phyloP scores from a whole-genome alignment of 2,329 filamentous ascomycete species.

The Pseudopithomyces maydicus region DNA sequence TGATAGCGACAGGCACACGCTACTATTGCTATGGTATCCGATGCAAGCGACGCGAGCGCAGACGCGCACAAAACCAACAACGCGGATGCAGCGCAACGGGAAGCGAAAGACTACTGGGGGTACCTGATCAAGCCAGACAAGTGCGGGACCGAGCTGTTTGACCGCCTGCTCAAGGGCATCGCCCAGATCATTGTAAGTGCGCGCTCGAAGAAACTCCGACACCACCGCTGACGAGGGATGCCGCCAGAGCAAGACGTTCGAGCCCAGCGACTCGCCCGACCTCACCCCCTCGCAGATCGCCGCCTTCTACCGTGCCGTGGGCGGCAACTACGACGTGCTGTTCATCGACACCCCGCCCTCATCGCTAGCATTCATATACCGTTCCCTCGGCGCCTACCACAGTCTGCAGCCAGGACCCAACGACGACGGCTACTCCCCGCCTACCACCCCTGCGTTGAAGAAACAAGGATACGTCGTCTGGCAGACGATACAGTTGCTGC shows the following conservation, averaged over 20 bases:
- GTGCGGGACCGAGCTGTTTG: constrained; percentile 54
- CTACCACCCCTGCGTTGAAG: constrained; percentile 82
- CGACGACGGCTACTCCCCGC: constrained; percentile 70
- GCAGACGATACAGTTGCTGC: constrained; percentile 88
- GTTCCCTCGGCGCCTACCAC: constrained; percentile 88
- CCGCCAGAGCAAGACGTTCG: constrained; percentile 48
- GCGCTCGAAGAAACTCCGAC: not conserved
- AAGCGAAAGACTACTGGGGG: constrained; percentile 57
- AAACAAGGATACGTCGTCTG: constrained; percentile 86
- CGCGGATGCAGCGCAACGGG: constrained; percentile 39
- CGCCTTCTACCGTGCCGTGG: constrained; percentile 54
- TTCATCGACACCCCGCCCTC: constrained; percentile 76
- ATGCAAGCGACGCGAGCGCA: constrained; percentile 27
- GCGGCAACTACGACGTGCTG: constrained; percentile 60
- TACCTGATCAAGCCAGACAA: constrained; percentile 58
- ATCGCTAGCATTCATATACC: constrained; percentile 89
- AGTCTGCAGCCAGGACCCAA: constrained; percentile 74
- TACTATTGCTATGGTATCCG: constrained; percentile 33
- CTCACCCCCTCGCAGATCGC: constrained; percentile 56
- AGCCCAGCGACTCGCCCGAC: constrained; percentile 52
- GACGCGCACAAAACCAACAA: constrained; percentile 24
- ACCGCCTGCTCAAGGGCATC: constrained; percentile 53
- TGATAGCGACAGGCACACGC: constrained; percentile 18
- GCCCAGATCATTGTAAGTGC: constrained; percentile 52
- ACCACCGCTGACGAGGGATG: constrained; percentile 16